Conservation (phyloP, 1,284 basidiomycete genomes). For the Mycena citricolor region DNA sequence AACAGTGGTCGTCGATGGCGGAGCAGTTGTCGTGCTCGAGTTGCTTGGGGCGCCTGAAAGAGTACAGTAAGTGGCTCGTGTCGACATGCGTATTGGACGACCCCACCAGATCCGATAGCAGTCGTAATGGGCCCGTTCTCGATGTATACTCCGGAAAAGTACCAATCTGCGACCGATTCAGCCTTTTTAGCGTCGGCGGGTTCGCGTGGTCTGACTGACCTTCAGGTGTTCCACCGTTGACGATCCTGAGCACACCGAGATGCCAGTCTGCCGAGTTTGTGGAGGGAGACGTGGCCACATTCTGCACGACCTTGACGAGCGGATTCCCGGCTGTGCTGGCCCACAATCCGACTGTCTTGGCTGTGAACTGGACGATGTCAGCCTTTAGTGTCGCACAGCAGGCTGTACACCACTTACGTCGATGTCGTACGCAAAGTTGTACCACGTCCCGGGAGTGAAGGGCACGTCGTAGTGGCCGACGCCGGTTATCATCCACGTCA, state of each 20-base stretch:
- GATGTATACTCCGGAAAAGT: slow-evolving; percentile 60
- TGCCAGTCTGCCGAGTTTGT: slow-evolving; percentile 67
- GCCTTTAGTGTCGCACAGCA: neutral
- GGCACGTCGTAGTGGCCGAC: slow-evolving; percentile 51
- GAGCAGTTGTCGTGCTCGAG: slow-evolving; percentile 31
- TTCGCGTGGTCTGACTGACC: slow-evolving; percentile 12
- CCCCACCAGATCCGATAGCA: slow-evolving; percentile 40
- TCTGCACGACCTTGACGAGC: slow-evolving; percentile 50
- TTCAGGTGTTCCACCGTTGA: slow-evolving; percentile 45
- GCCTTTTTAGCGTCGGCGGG: neutral
- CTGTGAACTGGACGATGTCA: slow-evolving; percentile 42
- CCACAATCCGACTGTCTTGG: slow-evolving; percentile 58
- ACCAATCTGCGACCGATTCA: slow-evolving; percentile 50
- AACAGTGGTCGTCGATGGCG: slow-evolving; percentile 33
- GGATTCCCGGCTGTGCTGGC: slow-evolving; percentile 49
- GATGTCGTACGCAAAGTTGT: slow-evolving; percentile 66
- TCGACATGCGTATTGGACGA: slow-evolving; percentile 26
- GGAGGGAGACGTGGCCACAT: slow-evolving; percentile 49
- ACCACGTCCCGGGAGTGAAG: slow-evolving; percentile 56
- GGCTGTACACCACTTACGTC: slow-evolving; percentile 37
- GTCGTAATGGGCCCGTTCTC: slow-evolving; percentile 59
- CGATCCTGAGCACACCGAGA: slow-evolving; percentile 59
- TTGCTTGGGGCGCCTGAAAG: no score
- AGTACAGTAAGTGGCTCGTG: slow-evolving; percentile 25
- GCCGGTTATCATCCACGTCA: slow-evolving; percentile 28